Percentiles rank a stretch among this genome's conserved stretches.
phyloP scores from a whole-genome alignment of 495 filamentous ascomycete species.

The Hypoxylon fragiforme region DNA sequence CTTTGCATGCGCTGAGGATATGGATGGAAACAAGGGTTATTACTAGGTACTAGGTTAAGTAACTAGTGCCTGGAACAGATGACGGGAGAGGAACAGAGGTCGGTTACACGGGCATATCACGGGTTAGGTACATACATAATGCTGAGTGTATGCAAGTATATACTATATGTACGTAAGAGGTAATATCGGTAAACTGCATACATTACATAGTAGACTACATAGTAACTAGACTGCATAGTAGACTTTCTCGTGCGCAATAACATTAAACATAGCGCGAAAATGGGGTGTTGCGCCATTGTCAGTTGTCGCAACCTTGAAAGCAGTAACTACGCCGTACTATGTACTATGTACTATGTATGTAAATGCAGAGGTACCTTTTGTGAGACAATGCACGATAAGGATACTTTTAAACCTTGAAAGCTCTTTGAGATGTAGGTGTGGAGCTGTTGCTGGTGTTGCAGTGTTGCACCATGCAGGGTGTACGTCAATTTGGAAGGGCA shows the following conservation, averaged over 20 bases:
- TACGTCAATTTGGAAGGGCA: constrained; percentile 18
- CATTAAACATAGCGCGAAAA: not conserved
- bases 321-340: too few species aligned
- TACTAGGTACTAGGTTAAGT: constrained; percentile 35
- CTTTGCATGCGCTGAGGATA: constrained; percentile 14
- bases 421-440: constrained; percentile 10
- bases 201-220: too few species aligned
- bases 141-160: too few species aligned
- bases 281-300: not conserved
- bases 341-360: too few species aligned
- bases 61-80: constrained; percentile 22
- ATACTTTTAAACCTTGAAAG: too few species aligned
- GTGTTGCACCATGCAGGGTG: constrained; percentile 8
- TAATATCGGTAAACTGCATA: too few species aligned
- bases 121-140: too few species aligned
- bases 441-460: constrained; percentile 5
- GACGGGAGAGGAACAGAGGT: constrained; percentile 28
- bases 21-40: constrained; percentile 21
- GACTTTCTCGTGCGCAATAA: too few species aligned
- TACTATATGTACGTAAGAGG: constrained; percentile 24
- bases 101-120: constrained; percentile 35
- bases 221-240: too few species aligned
- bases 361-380: not conserved
- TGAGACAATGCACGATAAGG: not conserved
- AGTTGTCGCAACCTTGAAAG: not conserved